A percentile compares a stretch with the other conserved stretches of the same genome.
These are phyloP conservation scores for Clonostachys sp. DNA, from an alignment of 2,329 filamentous ascomycete genomes.

Conservation along the genomic window DNA sequence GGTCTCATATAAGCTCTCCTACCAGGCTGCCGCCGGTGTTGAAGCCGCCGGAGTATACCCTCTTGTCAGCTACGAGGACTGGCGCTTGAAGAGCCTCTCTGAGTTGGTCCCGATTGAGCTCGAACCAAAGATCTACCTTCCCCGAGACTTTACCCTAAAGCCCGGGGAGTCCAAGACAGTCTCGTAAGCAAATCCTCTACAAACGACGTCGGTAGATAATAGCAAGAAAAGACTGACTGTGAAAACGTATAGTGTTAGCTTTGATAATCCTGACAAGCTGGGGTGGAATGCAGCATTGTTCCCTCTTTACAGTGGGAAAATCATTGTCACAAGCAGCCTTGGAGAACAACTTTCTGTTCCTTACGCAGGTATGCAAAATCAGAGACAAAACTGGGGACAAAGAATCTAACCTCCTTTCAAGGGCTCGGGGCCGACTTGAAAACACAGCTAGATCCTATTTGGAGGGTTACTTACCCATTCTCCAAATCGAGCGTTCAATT, in stretches of 20 bases:
- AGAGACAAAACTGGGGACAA: too few species aligned
- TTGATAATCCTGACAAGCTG: conserved; percentile 15
- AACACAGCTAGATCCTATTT: conserved; percentile 9
- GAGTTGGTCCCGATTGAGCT: conserved; percentile 7
- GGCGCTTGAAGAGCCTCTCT: conserved; percentile 1
- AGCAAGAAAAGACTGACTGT: too few species aligned
- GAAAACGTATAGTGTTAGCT: conserved; percentile 8
- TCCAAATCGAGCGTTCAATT: conserved; percentile 2
- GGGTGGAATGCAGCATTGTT: conserved; percentile 18
- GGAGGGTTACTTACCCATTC: conserved; percentile 5
- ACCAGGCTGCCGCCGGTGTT: conserved; percentile 25
- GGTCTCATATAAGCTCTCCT: conserved; percentile 25
- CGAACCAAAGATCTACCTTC: conserved; percentile 9
- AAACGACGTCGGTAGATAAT: too few species aligned
- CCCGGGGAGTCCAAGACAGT: conserved; percentile 16
- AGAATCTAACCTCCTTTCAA: too few species aligned
- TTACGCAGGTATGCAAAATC: conserved; percentile 9
- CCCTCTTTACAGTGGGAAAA: conserved; percentile 26
- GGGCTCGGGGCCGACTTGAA: conserved; percentile 13
- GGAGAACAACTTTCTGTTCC: conserved; percentile 22
- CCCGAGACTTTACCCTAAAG: conserved; percentile 13
- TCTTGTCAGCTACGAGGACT: conserved; percentile 9
- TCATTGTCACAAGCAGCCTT: conserved; percentile 19
- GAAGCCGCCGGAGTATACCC: conserved; percentile 15
- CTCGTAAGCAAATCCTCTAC: background rate